Base-by-base conservation (phyloP, 345 rosid genomes). In the Rubroshorea leprosula region DNA sequence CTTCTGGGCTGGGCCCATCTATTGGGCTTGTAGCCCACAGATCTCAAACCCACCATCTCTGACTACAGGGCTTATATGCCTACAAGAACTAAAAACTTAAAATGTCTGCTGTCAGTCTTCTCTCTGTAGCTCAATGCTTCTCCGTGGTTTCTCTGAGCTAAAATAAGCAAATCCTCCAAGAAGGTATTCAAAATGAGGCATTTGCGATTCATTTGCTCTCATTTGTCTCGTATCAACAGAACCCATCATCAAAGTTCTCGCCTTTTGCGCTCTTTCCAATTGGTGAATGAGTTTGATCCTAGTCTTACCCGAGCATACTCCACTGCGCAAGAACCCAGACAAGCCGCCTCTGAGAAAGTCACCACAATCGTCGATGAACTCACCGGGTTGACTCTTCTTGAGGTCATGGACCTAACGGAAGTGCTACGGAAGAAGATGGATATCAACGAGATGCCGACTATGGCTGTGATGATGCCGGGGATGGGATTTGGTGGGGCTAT, bases 391-490 rank as follows among this genome's bases (percentile, higher is more conserved):
- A 89, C 93, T 7, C 83, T 92, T 1, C 82, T 89, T 1, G 98
- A 92, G 61, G 66, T 78, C 43, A 65, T 89, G 64, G 95, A 89
- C 76, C 67, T 93, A 20, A 68, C 82, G 6, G 94, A 93, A 54
- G 63, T 77, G 23, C 79, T 89, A 9, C 84, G 96, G 20, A 60
- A 71, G 64, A 89, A 79, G 73, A 43, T 93, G 54, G 78, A 67
- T 22, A 53, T 78, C 55, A 63, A 76, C 27, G 97, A 89, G 63
- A 71, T 85, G 87, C 99, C 96, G 25, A 68, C 67, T 44, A 89
- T 92, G 97, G 89, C 80, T 18, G 62, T 90, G 62, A 86, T 89
- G 97, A 83, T 91, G 90, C 96, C 96, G 0, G 98, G 98, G 23
- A 81, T 81, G 89, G 80, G 81, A 11, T 74, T 86, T 11, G 63